Percentiles rank a stretch among this genome's conserved stretches.
Evolutionary conservation across 345 rosid species (phyloP).

Genomic region (Salix purpurea): DNA sequence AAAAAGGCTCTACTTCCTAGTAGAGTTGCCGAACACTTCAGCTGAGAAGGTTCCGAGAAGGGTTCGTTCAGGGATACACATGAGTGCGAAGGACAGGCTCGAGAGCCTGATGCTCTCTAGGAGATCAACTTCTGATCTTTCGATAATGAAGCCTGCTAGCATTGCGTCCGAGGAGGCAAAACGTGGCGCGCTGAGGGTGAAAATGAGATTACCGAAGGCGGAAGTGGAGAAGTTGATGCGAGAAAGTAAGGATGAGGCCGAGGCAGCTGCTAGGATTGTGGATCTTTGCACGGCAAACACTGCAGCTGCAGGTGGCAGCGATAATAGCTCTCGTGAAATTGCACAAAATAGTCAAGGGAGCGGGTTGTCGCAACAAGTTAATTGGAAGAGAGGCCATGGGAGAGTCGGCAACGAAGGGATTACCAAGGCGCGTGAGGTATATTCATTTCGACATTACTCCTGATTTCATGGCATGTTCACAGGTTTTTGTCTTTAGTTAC

Average conservation of each 20-base stretch:
- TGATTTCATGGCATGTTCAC: slow-evolving; percentile 14
- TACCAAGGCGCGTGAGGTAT: slow-evolving; percentile 56
- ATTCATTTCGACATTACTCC: slow-evolving; percentile 14
- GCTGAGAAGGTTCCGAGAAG: slow-evolving; percentile 49
- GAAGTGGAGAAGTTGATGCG: slow-evolving; percentile 63
- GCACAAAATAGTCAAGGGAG: not conserved
- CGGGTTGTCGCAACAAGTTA: slow-evolving; percentile 18
- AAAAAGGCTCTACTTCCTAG: slow-evolving; percentile 77
- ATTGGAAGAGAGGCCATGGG: slow-evolving; percentile 31
- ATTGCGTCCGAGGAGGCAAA: slow-evolving; percentile 3
- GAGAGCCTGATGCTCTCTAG: slow-evolving; percentile 75
- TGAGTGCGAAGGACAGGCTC: slow-evolving; percentile 83
- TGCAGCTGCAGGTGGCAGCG: not conserved
- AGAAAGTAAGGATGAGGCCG: slow-evolving; percentile 53
- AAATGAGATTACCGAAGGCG: slow-evolving; percentile 58
- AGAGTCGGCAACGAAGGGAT: slow-evolving; percentile 6
- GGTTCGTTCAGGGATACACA: slow-evolving; percentile 68
- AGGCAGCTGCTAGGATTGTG: slow-evolving; percentile 66
- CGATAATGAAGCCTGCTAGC: slow-evolving; percentile 35
- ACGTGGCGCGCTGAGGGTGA: slow-evolving; percentile 45
- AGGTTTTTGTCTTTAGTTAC: not conserved
- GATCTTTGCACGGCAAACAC: slow-evolving; percentile 41
- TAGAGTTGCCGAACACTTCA: slow-evolving; percentile 53
- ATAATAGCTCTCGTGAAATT: not conserved
- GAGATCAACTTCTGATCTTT: slow-evolving; percentile 75